phyloP scores from a whole-genome alignment of 2,329 filamentous ascomycete species.

The Colletotrichum agaves region DNA sequence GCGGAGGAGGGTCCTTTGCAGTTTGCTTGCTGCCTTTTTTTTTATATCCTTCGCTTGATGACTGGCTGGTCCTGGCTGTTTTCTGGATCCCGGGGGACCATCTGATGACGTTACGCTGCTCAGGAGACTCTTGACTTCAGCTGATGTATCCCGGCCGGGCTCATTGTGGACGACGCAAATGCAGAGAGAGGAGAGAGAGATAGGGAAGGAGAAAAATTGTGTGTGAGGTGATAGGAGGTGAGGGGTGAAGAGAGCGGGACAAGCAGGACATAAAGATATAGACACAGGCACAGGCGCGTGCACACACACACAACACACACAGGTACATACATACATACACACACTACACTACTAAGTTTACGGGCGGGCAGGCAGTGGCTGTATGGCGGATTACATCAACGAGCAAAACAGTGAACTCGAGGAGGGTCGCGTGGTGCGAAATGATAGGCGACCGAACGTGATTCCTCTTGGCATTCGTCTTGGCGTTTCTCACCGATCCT shows the following conservation, averaged over 20 bases:
- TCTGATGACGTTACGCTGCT: not conserved
- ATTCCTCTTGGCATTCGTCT: slow-evolving; percentile 19
- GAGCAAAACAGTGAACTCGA: slow-evolving; percentile 20
- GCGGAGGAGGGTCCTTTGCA: slow-evolving; percentile 5
- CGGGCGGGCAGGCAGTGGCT: not conserved
- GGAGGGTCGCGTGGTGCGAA: slow-evolving; percentile 35
- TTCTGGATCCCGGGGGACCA: not conserved
- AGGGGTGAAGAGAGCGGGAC: not conserved
- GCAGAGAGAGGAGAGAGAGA: too few species aligned
- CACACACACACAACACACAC: too few species aligned
- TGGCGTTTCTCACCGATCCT: slow-evolving; percentile 28
- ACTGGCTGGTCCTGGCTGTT: too few species aligned
- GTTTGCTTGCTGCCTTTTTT: not conserved
- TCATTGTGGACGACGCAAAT: not conserved
- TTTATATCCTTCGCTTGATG: not conserved
- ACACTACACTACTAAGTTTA: not conserved
- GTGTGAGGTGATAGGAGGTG: not conserved
- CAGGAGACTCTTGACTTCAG: not conserved
- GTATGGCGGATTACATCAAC: slow-evolving; percentile 30
- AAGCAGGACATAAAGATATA: not conserved
- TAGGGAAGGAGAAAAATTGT: not conserved
- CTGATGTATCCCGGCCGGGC: not conserved
- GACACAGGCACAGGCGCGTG: not conserved
- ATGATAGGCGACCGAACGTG: slow-evolving; percentile 31
- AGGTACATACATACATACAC: too few species aligned